These are phyloP conservation scores for Nemania sp. DNA, from an alignment of 2,329 filamentous ascomycete species.

Conservation along the genomic window DNA sequence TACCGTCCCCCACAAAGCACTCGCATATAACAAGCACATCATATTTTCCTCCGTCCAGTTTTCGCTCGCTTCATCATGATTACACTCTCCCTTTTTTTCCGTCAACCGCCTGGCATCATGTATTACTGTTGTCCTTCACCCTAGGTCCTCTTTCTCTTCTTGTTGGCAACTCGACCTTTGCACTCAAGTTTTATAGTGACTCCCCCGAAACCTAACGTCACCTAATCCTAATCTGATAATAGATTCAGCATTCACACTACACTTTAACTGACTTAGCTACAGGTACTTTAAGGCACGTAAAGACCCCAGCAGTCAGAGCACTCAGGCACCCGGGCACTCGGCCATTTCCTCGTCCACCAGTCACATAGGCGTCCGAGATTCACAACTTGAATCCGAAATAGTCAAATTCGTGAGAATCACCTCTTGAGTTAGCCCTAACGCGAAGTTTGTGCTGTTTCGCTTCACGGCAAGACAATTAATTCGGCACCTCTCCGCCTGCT, in stretches of 20 bases:
- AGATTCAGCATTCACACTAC: not conserved
- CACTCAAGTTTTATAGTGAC: not conserved
- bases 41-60: not conserved
- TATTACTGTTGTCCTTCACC: not conserved
- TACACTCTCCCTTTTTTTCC: not conserved
- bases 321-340: not conserved
- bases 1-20: not conserved
- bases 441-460: not conserved
- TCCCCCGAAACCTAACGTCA: not conserved
- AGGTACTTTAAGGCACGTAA: not conserved
- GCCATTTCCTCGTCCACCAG: not conserved
- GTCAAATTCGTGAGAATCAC: not conserved
- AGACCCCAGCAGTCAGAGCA: not conserved
- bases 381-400: not conserved
- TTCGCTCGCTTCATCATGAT: not conserved
- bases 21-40: not conserved
- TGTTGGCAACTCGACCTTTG: not conserved
- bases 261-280: conserved; percentile 2
- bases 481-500: not conserved
- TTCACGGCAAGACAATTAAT: not conserved
- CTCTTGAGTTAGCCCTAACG: not conserved
- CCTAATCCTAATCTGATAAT: no score
- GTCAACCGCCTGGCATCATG: not conserved
- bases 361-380: not conserved
- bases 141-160: not conserved